phyloP scores from a whole-genome alignment of 441 rosid genomes.

The Euphorbia schlechtendalii region DNA sequence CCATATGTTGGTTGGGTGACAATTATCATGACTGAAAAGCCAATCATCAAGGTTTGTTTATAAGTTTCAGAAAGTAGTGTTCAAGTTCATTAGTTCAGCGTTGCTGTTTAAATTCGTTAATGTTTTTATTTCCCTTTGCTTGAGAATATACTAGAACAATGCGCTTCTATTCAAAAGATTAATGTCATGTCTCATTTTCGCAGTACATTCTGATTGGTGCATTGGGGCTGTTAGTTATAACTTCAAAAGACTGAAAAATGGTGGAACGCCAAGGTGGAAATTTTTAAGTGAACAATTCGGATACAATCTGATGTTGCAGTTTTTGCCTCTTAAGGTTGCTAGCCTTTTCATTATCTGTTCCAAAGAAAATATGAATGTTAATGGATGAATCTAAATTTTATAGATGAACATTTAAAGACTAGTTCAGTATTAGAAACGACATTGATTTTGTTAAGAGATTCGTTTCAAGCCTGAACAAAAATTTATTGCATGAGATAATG shows the following conservation, averaged over 20 bases:
- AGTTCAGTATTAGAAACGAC: not conserved
- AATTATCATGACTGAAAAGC: conserved; percentile 85
- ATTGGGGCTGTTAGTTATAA: conserved; percentile 65
- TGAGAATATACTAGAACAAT: not conserved
- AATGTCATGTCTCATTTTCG: conserved; percentile 14
- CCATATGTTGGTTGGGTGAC: conserved; percentile 97
- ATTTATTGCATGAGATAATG: not conserved
- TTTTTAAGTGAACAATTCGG: not conserved
- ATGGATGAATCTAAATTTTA: too few species aligned
- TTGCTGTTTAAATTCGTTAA: not conserved
- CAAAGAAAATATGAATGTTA: not conserved
- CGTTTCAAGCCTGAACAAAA: too few species aligned
- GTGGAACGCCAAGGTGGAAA: not conserved
- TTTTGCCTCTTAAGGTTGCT: not conserved
- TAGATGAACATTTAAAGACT: not conserved
- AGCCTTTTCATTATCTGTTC: not conserved
- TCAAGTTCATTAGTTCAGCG: not conserved
- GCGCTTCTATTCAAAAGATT: too few species aligned
- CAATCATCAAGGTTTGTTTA: conserved; percentile 71
- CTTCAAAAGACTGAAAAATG: conserved; percentile 58
- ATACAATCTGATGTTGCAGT: too few species aligned
- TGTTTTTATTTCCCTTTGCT: not conserved
- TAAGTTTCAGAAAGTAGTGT: not conserved
- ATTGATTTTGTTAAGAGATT: not conserved
- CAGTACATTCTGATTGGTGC: conserved; percentile 84